phyloP scores from a whole-genome alignment of 768 basidiomycete genomes.

The Pleurotus sapidus region DNA sequence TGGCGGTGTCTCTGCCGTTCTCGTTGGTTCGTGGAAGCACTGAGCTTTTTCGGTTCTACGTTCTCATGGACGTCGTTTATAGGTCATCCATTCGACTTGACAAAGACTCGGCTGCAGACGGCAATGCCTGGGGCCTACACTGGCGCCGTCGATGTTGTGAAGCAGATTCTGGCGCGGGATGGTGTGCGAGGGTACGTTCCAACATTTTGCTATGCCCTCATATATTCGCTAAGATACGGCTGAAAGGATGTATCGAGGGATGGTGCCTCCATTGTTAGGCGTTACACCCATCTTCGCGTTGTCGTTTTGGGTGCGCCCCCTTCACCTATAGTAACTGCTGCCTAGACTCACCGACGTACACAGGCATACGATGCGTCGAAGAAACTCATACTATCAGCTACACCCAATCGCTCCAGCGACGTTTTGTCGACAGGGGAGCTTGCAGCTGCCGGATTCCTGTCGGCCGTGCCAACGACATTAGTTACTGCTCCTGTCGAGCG shows the following conservation, averaged over 20 bases:
- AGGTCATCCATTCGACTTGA: conserved; percentile 98
- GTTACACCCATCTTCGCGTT: conserved; percentile 98
- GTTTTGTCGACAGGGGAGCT: conserved; percentile 74
- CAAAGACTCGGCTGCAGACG: conserved; percentile 94
- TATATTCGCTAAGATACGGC: neutral
- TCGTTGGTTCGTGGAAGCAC: conserved; percentile 68
- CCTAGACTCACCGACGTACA: neutral
- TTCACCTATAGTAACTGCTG: neutral
- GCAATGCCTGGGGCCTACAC: conserved; percentile 85
- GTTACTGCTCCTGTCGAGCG: conserved; percentile 96
- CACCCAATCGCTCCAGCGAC: conserved; percentile 71
- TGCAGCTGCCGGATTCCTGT: conserved; percentile 91
- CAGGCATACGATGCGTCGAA: conserved; percentile 92
- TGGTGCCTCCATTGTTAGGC: conserved; percentile 89
- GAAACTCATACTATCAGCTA: conserved; percentile 70
- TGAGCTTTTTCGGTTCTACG: neutral
- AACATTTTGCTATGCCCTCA: neutral
- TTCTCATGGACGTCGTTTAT: conserved; percentile 7
- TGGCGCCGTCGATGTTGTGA: conserved; percentile 91
- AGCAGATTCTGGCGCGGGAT: conserved; percentile 87
- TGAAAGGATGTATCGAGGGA: conserved; percentile 83
- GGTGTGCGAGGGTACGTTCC: conserved; percentile 75
- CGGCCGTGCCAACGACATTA: conserved; percentile 87
- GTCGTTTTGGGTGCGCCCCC: conserved; percentile 85
- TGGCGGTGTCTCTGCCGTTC: conserved; percentile 83